Evolutionary conservation across 164 flowering plant genomes (phyloP).

Genomic region (Tinospora cordifolia): DNA sequence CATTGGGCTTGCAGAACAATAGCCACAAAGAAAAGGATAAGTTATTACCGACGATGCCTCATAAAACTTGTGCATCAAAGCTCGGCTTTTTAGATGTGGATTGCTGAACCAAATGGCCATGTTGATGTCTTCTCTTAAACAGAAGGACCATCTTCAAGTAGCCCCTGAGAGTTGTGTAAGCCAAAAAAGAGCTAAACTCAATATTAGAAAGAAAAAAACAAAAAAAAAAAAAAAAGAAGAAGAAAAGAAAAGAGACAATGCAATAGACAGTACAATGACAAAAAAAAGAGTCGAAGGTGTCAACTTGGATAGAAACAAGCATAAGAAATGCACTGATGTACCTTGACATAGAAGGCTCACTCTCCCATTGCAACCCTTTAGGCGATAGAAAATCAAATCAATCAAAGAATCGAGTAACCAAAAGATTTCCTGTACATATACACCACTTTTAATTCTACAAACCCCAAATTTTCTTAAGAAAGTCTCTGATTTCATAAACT

Average conservation of each 20-base stretch:
- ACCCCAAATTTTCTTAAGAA: neutral
- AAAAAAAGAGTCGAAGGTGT: neutral
- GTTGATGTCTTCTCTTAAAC: conserved; percentile 7
- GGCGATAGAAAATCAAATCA: conserved; percentile 16
- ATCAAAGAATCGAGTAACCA: conserved; percentile 19
- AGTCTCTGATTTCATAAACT: conserved; percentile 8
- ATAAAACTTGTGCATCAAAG: conserved; percentile 21
- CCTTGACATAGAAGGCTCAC: conserved; percentile 18
- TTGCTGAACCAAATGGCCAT: neutral
- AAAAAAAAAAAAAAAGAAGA: too few relatives aligned
- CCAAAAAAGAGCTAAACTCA: conserved; percentile 7
- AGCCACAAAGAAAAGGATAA: neutral
- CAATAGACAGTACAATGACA: neutral
- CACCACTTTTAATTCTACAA: conserved; percentile 9
- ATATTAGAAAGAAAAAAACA: neutral
- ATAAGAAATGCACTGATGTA: conserved; percentile 1
- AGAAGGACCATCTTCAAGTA: conserved; percentile 12
- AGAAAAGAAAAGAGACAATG: neutral
- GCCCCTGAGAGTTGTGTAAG: neutral
- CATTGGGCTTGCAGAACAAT: neutral
- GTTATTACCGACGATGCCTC: conserved; percentile 29
- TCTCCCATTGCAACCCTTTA: conserved; percentile 2
- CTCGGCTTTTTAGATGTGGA: conserved; percentile 12
- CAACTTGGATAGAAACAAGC: neutral
- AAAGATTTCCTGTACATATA: conserved; percentile 23